Conservation (phyloP, 129 eudicot species). For the Sambucus nigra region DNA sequence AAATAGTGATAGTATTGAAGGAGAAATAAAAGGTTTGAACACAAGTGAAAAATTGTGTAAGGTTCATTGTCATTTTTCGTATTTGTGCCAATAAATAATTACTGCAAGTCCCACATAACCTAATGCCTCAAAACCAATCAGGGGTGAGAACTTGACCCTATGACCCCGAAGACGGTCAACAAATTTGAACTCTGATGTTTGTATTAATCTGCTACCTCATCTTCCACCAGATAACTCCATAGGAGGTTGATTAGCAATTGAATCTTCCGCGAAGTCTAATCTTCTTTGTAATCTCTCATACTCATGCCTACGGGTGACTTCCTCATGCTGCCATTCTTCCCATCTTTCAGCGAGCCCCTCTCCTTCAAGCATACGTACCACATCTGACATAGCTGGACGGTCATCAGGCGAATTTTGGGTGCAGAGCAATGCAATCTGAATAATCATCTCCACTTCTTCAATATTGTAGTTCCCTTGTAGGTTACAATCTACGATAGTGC, state of each 20-base stretch:
- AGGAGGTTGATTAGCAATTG: constrained; percentile 65
- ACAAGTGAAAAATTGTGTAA: too few species aligned
- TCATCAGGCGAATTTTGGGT: constrained; percentile 91
- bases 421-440: constrained; percentile 84
- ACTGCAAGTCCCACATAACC: background rate
- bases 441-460: constrained; percentile 88
- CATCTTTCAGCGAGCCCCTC: constrained; percentile 97
- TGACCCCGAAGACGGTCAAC: background rate
- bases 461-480: constrained; percentile 36
- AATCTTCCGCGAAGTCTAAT: constrained; percentile 87
- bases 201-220: constrained; percentile 17
- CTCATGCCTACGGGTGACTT: constrained; percentile 75
- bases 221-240: constrained; percentile 95
- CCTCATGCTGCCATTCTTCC: constrained; percentile 96
- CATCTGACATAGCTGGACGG: constrained; percentile 94
- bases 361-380: constrained; percentile 93
- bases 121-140: background rate
- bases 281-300: constrained; percentile 82
- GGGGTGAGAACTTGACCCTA: background rate
- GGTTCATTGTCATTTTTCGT: too few species aligned
- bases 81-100: background rate
- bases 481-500: constrained; percentile 68
- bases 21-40: too few species aligned
- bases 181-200: background rate
- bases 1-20: too few species aligned